Conservation (phyloP, 202 grass and related monocot genomes). For the Elaeis oleifera region DNA sequence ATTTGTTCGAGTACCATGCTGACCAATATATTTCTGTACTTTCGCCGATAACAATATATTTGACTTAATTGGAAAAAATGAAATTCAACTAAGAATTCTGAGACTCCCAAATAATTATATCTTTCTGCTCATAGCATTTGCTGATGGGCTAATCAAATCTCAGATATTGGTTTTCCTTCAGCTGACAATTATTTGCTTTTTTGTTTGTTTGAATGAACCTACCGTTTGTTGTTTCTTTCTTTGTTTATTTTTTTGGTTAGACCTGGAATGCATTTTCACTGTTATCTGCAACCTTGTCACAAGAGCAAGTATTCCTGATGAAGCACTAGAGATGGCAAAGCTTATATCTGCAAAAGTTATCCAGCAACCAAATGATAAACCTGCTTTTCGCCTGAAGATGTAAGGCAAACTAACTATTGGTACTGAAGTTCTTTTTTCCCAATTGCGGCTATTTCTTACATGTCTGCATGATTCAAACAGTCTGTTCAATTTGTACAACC, state of each 20-base stretch:
- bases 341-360: conserved; percentile 66
- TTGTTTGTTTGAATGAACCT: neutral
- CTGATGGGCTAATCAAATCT: too few relatives aligned
- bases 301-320: conserved; percentile 49
- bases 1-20: too few relatives aligned
- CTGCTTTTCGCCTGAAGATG: conserved; percentile 70
- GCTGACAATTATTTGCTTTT: neutral
- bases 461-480: conserved; percentile 22
- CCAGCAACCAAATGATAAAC: conserved; percentile 59
- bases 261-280: conserved; percentile 78
- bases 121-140: too few relatives aligned
- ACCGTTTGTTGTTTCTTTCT: too few relatives aligned
- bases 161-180: too few relatives aligned
- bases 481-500: conserved; percentile 76
- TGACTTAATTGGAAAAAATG: too few relatives aligned
- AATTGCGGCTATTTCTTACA: neutral
- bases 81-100: too few relatives aligned
- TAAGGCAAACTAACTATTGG: conserved; percentile 16
- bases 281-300: conserved; percentile 83
- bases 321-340: conserved; percentile 68
- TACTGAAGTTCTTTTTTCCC: neutral
- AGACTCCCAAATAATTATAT: too few relatives aligned
- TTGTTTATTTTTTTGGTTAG: conserved; percentile 17
- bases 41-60: too few relatives aligned
- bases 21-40: too few relatives aligned